phyloP scores from a whole-genome alignment of 495 filamentous ascomycete genomes.

The Penicillium arizonense region DNA sequence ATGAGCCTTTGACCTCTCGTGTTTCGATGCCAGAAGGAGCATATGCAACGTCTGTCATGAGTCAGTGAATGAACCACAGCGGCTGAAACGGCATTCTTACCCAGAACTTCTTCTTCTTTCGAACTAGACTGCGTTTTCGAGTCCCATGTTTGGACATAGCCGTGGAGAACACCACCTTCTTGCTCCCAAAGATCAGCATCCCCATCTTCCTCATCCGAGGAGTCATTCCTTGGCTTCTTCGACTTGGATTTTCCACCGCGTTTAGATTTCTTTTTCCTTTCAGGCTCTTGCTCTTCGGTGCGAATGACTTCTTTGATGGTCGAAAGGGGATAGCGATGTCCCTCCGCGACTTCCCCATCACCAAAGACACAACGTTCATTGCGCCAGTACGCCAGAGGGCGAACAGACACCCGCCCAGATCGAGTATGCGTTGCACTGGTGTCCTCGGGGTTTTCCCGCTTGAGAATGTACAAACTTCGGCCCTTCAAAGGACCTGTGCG shows the following conservation, averaged over 20 bases:
- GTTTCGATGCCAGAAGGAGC: slow-evolving; percentile 73
- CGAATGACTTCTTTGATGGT: slow-evolving; percentile 74
- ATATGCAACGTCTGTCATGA: slow-evolving; percentile 63
- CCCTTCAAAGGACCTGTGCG: slow-evolving; percentile 47
- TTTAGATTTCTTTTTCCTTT: slow-evolving; percentile 32
- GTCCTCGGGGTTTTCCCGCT: slow-evolving; percentile 61
- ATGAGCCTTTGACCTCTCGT: slow-evolving; percentile 67
- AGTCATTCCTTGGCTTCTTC: slow-evolving; percentile 34
- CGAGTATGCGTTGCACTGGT: slow-evolving; percentile 49
- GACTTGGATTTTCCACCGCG: slow-evolving; percentile 36
- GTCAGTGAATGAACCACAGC: slow-evolving; percentile 11
- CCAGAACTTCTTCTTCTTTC: slow-evolving; percentile 57
- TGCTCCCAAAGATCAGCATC: slow-evolving; percentile 60
- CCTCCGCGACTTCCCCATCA: slow-evolving; percentile 51
- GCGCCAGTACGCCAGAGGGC: slow-evolving; percentile 84
- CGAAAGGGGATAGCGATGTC: slow-evolving; percentile 56
- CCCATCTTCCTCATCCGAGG: slow-evolving; percentile 50
- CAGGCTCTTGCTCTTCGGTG: slow-evolving; percentile 58
- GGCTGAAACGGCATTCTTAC: slow-evolving; percentile 31
- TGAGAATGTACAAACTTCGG: slow-evolving; percentile 68
- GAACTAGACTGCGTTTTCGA: slow-evolving; percentile 45
- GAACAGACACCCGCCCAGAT: slow-evolving; percentile 58
- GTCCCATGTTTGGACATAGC: slow-evolving; percentile 58
- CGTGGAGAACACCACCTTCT: slow-evolving; percentile 55
- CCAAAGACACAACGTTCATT: slow-evolving; percentile 76